Base-by-base conservation (phyloP, 2,329 filamentous ascomycete species). In the Epichloe gansuensis region DNA sequence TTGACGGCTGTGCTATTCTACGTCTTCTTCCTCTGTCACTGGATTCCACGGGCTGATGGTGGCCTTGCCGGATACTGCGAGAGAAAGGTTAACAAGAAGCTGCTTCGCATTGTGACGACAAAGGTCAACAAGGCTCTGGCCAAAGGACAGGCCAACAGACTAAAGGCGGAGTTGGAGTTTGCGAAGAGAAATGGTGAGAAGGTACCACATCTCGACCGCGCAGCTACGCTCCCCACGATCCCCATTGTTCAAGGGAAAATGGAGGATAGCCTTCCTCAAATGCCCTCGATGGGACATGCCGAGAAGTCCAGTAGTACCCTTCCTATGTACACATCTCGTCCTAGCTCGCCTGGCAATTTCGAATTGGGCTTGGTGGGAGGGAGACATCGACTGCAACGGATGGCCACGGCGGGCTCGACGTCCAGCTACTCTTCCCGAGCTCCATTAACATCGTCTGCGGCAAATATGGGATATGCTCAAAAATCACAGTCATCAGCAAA, bases 101-200 rank as follows among this genome's bases (percentile, higher is more conserved):
- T 98, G 59, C 86, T 86, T 63, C 82, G 82, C 59, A 93, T 97
- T 58, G 91, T 97, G 4, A 82, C 83, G 52, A 79, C 75, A 61
- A 96, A 93, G 70, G 87, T 95, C 61, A 89, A 93, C 69, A 91
- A 89, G 67, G 91, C 90, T 0, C 71, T 97, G 28, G 86, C 84
- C 50, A 89, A 90, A 61, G 86, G 93, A 51, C 83, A 86, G 65
- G 75, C 74, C 56, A 80, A 76, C 60, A 74, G 76, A 59, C 69
- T 70, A 25, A 78, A 73, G 61, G 75, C 72, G 0, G 77, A 76
- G 56, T 53, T 69, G 28, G 77, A 70, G 60, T 72, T 69, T 17
- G 76, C 76, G 3, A 75, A 74, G 60, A 78, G 77, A 62, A 75
- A 74, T 43, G 66, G 80, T 50, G 79, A 78, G 48, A 74, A 75